phyloP scores from a whole-genome alignment of 2,329 filamentous ascomycete species.

The Colletotrichum eleusines region DNA sequence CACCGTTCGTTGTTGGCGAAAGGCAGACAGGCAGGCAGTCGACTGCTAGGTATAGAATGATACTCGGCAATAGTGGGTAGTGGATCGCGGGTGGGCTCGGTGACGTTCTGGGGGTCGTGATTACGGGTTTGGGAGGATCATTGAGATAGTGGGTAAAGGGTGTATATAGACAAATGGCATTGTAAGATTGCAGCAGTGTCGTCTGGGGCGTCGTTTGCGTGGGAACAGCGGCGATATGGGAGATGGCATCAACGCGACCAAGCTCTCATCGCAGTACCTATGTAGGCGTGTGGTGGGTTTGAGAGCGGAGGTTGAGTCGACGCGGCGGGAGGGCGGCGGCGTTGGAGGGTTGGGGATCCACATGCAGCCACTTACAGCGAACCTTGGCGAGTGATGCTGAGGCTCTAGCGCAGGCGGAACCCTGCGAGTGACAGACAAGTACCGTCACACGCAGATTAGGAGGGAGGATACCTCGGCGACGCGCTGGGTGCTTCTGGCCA shows the following conservation, averaged over 20 bases:
- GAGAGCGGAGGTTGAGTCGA: slow-evolving; percentile 6
- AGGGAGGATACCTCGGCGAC: not conserved
- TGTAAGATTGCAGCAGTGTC: not conserved
- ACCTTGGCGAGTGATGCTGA: slow-evolving; percentile 28
- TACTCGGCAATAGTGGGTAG: slow-evolving; percentile 26
- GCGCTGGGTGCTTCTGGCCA: not conserved
- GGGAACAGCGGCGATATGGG: slow-evolving; percentile 2
- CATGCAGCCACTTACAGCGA: slow-evolving; percentile 23
- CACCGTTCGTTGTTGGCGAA: slow-evolving; percentile 15
- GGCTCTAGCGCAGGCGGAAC: slow-evolving; percentile 18
- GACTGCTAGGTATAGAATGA: slow-evolving; percentile 12
- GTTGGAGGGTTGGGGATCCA: slow-evolving; percentile 22
- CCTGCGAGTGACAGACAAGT: slow-evolving; percentile 7
- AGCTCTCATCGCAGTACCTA: not conserved
- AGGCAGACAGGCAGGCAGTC: slow-evolving; percentile 2
- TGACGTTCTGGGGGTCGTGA: slow-evolving; percentile 16
- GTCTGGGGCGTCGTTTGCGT: not conserved
- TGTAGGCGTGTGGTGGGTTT: not conserved
- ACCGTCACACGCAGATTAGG: not conserved
- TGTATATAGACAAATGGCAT: slow-evolving; percentile 22
- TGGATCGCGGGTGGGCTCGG: slow-evolving; percentile 18
- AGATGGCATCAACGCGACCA: slow-evolving; percentile 6
- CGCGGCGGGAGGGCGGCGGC: slow-evolving; percentile 7
- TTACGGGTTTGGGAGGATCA: slow-evolving; percentile 17
- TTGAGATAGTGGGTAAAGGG: not conserved